Base-by-base conservation (phyloP, 2,329 filamentous ascomycete genomes). In the Periconia macrospinosa region DNA sequence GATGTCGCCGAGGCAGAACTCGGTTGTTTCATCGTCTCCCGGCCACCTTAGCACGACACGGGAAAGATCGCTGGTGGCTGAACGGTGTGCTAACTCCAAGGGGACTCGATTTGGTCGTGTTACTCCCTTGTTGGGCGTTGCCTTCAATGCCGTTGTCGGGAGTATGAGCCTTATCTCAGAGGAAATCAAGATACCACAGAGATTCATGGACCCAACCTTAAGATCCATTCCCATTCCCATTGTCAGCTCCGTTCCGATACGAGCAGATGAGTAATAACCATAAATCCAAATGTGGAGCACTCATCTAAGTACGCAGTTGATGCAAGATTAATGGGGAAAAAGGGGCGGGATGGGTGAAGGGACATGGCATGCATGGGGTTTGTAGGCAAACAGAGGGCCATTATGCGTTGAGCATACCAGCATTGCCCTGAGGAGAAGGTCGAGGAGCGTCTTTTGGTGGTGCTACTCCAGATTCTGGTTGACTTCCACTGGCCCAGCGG, bases 31-130 rank as follows among this genome's bases (percentile, higher is more conserved):
- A 45, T 45, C 14, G 17, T 10, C 2, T 2, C 27, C 41, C 17
- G 41, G 41, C n/a, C 19, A 17, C 41, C 30, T n/a, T 2, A 27
- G n/a, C 30, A 13, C 2, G 14, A 30, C 5, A 33, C 43, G 27
- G 43, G 43, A 2, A 45, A 45, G 43, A 45, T 45, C 43, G 43
- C 43, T 45, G 43, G 43, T n/a, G 43, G 14, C 23, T 44, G 17
- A 44, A 44, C 42, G 42, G 42, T 23, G 42, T 20, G 42, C 42
- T 44, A 27, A 30, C 19, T 45, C 9, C 19, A 41, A 41, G 14
- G 15, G 17, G 40, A n/a, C 14, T 19, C 40, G 40, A 7, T 19
- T 41, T 19, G 17, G 8, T n/a, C 8, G 14, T 8, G n/a, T 30
- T 13, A 13, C 6, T 30, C n/a, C 13, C 30, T 45, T 30, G n/a